These are phyloP conservation scores for Wickerhamiella pararugosa DNA, from an alignment of 1,139 yeast species.

Conservation along the genomic window DNA sequence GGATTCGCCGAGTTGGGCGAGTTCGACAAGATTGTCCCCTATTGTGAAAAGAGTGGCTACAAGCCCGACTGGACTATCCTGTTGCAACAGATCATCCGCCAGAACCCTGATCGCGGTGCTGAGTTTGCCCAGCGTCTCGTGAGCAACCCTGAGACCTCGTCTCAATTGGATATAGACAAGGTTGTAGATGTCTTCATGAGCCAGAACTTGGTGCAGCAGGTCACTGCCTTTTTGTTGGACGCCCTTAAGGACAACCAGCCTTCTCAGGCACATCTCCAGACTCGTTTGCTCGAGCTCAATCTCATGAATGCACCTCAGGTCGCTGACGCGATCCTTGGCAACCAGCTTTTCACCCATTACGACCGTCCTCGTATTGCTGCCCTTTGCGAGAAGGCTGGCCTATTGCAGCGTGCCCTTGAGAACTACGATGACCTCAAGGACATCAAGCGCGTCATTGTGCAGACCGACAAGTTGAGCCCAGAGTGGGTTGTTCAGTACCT, in stretches of 20 bases:
- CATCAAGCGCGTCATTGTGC: constrained; percentile 85
- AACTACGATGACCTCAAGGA: constrained; percentile 90
- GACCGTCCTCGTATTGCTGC: constrained; percentile 88
- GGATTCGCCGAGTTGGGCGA: constrained; percentile 92
- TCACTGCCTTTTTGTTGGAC: constrained; percentile 94
- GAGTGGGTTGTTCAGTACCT: constrained; percentile 92
- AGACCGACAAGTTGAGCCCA: constrained; percentile 70
- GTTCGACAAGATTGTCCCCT: constrained; percentile 89
- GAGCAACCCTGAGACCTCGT: constrained; percentile 38
- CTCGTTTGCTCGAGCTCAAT: constrained; percentile 85
- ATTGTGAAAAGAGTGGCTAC: constrained; percentile 77
- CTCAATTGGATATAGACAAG: constrained; percentile 66
- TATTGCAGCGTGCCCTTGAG: constrained; percentile 88
- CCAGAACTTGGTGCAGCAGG: constrained; percentile 91
- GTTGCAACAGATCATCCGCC: constrained; percentile 79
- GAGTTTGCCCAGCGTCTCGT: constrained; percentile 88
- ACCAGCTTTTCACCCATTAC: constrained; percentile 88
- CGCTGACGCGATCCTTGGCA: constrained; percentile 96
- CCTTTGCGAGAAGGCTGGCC: constrained; percentile 86
- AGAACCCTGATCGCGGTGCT: constrained; percentile 95
- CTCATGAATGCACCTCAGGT: constrained; percentile 96
- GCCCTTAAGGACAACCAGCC: constrained; percentile 91
- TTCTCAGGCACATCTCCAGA: constrained; percentile 91
- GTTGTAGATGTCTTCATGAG: constrained; percentile 89
- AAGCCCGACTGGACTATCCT: constrained; percentile 83